Conservation (phyloP, 768 basidiomycete genomes). For the Daedaleopsis sinensis region DNA sequence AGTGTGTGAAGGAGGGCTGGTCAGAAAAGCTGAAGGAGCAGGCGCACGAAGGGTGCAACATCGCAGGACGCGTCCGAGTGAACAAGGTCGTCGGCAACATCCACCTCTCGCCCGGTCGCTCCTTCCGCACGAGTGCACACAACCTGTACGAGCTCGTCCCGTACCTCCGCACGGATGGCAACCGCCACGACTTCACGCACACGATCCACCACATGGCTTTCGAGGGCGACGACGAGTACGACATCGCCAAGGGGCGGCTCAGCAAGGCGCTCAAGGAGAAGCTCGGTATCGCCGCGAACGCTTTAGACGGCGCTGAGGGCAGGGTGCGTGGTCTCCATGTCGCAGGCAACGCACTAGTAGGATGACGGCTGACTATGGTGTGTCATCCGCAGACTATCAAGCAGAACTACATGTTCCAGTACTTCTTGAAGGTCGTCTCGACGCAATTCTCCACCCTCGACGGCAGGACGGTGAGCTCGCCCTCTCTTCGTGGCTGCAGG, state of each 20-base stretch:
- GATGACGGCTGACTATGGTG: conserved; percentile 1
- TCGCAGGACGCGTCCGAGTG: conserved; percentile 88
- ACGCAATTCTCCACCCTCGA: conserved; percentile 90
- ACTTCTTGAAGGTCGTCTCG: conserved; percentile 98
- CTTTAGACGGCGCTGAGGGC: conserved; percentile 69
- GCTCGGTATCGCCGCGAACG: conserved; percentile 74
- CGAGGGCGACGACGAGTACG: conserved; percentile 81
- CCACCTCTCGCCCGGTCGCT: conserved; percentile 90
- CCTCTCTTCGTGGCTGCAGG: neutral
- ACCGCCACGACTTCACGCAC: conserved; percentile 94
- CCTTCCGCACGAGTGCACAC: conserved; percentile 86
- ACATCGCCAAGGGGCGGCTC: conserved; percentile 62
- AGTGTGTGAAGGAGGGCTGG: conserved; percentile 97
- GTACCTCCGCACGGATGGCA: conserved; percentile 86
- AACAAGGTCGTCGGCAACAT: conserved; percentile 98
- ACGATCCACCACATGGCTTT: conserved; percentile 81
- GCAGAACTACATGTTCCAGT: conserved; percentile 94
- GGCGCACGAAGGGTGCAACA: conserved; percentile 91
- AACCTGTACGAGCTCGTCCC: conserved; percentile 91
- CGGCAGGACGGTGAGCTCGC: conserved; percentile 65
- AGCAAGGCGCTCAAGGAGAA: conserved; percentile 67
- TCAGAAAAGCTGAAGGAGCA: conserved; percentile 91
- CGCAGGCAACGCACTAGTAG: neutral
- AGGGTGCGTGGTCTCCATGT: conserved; percentile 44
- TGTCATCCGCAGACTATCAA: conserved; percentile 60